phyloP scores from a whole-genome alignment of 148 eudicot species.

The Rhododendron ovatum region DNA sequence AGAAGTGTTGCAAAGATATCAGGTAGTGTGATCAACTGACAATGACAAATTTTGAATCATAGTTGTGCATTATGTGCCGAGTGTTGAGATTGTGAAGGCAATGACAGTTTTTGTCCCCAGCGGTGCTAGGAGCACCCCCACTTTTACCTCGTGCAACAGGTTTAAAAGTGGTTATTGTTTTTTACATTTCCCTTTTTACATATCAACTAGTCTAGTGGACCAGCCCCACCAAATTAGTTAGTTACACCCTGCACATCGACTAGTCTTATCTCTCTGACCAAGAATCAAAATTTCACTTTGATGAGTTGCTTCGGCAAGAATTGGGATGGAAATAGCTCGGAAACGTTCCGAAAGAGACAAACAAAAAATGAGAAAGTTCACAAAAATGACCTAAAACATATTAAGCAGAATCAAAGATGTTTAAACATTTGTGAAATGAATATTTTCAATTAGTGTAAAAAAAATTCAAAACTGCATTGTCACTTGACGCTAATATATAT shows the following conservation, averaged over 20 bases:
- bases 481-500: neutral
- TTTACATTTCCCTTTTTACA: neutral
- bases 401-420: neutral
- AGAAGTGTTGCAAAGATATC: conserved; percentile 80
- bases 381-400: neutral
- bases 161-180: neutral
- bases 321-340: neutral
- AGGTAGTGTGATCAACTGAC: conserved; percentile 39
- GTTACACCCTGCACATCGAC: neutral
- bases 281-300: neutral
- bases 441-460: neutral
- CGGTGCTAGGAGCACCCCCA: neutral
- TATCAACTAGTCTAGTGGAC: neutral
- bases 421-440: neutral
- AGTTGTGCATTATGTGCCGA: neutral
- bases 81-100: neutral
- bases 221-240: neutral
- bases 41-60: too few relatives aligned
- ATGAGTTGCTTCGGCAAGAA: neutral
- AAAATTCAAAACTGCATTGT: neutral
- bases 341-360: neutral
- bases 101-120: neutral
- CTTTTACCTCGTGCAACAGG: neutral
- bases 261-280: neutral
- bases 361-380: neutral